phyloP scores from a whole-genome alignment of 176 grass and related monocot species.

The Paspalum notatum region DNA sequence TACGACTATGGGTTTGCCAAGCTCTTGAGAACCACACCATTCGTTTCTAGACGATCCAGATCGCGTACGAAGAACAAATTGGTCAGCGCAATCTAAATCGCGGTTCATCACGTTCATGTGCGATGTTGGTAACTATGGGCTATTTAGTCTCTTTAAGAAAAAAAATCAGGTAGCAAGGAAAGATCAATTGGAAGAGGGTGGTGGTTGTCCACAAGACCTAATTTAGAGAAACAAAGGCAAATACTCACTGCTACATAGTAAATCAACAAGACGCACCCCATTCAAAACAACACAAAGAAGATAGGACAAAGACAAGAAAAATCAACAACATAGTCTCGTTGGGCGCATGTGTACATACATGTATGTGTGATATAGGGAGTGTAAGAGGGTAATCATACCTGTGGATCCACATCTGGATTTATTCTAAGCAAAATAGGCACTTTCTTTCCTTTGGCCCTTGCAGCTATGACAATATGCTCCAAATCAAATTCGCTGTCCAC shows the following conservation, averaged over 20 bases:
- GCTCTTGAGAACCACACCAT: too few relatives aligned
- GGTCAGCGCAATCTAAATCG: too few relatives aligned
- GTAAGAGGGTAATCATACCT: constrained; percentile 51
- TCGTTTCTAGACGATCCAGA: too few relatives aligned
- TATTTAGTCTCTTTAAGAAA: background rate
- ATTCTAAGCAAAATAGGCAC: constrained; percentile 94
- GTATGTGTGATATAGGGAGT: background rate
- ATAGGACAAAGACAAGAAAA: background rate
- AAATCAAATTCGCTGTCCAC: constrained; percentile 98
- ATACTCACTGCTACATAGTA: background rate
- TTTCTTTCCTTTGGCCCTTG: constrained; percentile 76
- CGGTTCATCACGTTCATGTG: too few relatives aligned
- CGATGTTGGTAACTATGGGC: background rate
- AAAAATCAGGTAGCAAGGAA: background rate
- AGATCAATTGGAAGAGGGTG: background rate
- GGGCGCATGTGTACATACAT: background rate
- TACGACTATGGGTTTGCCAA: too few relatives aligned
- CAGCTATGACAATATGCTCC: constrained; percentile 83
- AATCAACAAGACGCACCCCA: background rate
- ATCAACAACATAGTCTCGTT: constrained; percentile 34
- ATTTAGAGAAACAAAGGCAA: background rate
- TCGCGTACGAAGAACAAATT: too few relatives aligned
- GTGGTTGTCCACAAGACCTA: background rate
- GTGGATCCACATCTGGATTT: constrained; percentile 97
- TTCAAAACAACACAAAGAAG: background rate